Evolutionary conservation across 805 yeast species (phyloP).

Genomic region (Kregervanrija delftensis): DNA sequence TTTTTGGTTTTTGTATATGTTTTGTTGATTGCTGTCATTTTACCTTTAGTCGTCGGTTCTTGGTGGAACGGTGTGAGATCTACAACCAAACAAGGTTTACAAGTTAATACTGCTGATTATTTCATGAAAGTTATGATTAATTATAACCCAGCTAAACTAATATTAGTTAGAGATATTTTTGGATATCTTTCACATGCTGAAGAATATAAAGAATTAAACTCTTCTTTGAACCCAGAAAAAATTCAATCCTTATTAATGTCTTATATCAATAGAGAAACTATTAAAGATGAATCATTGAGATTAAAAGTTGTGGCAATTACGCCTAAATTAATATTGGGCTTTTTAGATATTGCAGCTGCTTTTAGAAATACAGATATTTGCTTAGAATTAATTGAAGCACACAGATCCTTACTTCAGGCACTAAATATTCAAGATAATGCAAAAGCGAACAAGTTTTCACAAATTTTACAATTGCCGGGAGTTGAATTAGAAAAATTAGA

Average conservation of each 20-base stretch:
- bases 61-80: conserved; percentile 89
- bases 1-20: conserved; percentile 60
- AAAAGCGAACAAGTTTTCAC: conserved; percentile 42
- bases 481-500: conserved; percentile 47
- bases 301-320: conserved; percentile 54
- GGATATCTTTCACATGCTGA: conserved; percentile 57
- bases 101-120: conserved; percentile 72
- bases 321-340: conserved; percentile 60
- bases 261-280: conserved; percentile 49
- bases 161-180: conserved; percentile 51
- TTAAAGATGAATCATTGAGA: conserved; percentile 35
- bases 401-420: conserved; percentile 72
- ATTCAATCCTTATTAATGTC: conserved; percentile 46
- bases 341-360: conserved; percentile 73
- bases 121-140: conserved; percentile 71
- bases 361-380: conserved; percentile 71
- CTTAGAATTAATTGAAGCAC: conserved; percentile 52
- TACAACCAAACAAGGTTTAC: conserved; percentile 76
- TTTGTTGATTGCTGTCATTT: conserved; percentile 61
- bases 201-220: conserved; percentile 48
- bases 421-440: conserved; percentile 37
- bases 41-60: conserved; percentile 73
- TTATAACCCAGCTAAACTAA: conserved; percentile 60
- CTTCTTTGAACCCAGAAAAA: conserved; percentile 36
- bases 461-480: conserved; percentile 75